Evolutionary conservation across 768 basidiomycete species (phyloP), one percentile per base, ranked within the genome.

Genomic region (Mycena belliarum): DNA sequence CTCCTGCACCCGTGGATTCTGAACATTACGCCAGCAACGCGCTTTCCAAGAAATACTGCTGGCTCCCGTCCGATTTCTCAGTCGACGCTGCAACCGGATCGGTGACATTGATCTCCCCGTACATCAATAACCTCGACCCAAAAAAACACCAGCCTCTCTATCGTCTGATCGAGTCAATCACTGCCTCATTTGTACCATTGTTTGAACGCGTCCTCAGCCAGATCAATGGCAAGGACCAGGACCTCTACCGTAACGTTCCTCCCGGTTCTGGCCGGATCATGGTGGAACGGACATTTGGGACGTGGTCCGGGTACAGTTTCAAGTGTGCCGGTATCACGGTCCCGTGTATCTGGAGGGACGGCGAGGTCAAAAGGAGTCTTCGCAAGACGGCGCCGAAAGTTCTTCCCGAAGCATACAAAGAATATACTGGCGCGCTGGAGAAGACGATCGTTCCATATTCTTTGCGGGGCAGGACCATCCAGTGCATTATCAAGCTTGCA

Each of bases 401-500:
- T 16, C 18, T 37, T 6, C 37, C 37, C 9, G 37, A 37, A 5
- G 9, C 37, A 35, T 6, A 10, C 10, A 43, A n/a, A n/a, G n/a
- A 9, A n/a, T 59, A 54, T 32, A n/a, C 37, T 2, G 58, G 56
- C 20, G 32, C 45, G 29, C 25, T 57, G 14, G 57, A 59, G 51
- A 25, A 47, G 9, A 14, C 14, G 14, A 2, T 47, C 9, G 20
- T 38, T 10, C 21, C 35, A 12, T 18, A 32, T 21, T 44, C 57
- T 2, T 45, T 59, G 23, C 51, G 57, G 0, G 57, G 51, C n/a
- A 45, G 46, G 28, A 59, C 50, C 3, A 52, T 59, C 3, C 57
- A 59, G 29, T 53, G 57, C 16, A 69, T 72, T 26, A 58, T 69
- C 52, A 69, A 71, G 44, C 40, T 72, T 28, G 68, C 68, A 4